A percentile compares a stretch with the other conserved stretches of the same genome.
phyloP scores from a whole-genome alignment of 495 filamentous ascomycete genomes.

The Oleoguttula mirabilis region DNA sequence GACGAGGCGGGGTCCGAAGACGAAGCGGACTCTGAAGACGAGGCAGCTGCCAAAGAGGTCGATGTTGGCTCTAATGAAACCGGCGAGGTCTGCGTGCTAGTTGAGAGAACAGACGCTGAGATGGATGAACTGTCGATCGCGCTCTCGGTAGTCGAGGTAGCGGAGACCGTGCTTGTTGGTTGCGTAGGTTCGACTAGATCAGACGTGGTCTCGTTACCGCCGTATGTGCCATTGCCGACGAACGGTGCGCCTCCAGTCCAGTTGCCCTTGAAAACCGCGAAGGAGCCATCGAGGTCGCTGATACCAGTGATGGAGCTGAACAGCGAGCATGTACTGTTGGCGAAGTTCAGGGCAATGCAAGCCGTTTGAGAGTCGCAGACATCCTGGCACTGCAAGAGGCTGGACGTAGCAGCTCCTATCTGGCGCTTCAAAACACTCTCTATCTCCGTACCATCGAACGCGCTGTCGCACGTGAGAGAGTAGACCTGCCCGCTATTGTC shows the following conservation, averaged over 20 bases:
- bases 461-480: neutral
- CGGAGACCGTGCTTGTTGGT: neutral
- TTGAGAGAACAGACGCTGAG: neutral
- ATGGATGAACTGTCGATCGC: neutral
- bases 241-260: neutral
- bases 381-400: neutral
- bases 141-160: neutral
- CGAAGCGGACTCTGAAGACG: no score
- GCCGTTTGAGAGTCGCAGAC: neutral
- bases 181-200: no score
- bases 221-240: neutral
- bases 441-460: conserved; percentile 1
- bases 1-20: no score
- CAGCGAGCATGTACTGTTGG: conserved; percentile 1
- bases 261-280: conserved; percentile 6
- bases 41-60: no score
- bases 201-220: no score
- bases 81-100: neutral
- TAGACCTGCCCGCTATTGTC: conserved; percentile 1
- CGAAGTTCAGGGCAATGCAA: conserved; percentile 5
- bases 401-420: neutral
- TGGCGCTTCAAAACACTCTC: neutral
- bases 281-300: conserved; percentile 1
- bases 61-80: neutral
- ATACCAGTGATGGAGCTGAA: conserved; percentile 4